phyloP scores from a whole-genome alignment of 148 eudicot genomes.

The Camellia sinensis region DNA sequence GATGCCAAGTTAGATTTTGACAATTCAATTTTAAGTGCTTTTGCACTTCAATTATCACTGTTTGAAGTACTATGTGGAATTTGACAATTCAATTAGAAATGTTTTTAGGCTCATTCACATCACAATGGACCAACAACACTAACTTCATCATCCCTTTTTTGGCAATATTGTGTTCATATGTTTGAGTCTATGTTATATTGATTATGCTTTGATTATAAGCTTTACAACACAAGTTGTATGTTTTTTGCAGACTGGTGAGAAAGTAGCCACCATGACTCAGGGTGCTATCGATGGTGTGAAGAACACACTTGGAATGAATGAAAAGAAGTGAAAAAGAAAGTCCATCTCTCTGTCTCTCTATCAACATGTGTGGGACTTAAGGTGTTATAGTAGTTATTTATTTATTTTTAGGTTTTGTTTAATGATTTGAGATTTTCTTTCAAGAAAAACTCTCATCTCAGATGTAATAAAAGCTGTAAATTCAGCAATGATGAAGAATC shows the following conservation, averaged over 20 bases:
- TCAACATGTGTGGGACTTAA: neutral
- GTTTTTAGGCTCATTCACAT: too few species aligned
- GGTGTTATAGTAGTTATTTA: neutral
- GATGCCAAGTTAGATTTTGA: too few species aligned
- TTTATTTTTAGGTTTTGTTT: neutral
- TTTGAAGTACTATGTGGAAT: too few species aligned
- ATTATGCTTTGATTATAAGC: neutral
- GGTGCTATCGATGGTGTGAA: conserved; percentile 54
- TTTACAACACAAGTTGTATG: neutral
- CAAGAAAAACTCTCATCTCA: too few species aligned
- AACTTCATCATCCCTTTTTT: too few species aligned
- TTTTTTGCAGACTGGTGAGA: conserved; percentile 39
- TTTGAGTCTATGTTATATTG: neutral
- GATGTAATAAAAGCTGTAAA: too few species aligned
- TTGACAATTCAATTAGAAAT: too few species aligned
- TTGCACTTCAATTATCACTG: too few species aligned
- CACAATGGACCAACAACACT: too few species aligned
- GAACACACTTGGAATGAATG: conserved; percentile 46
- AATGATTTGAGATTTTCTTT: too few species aligned
- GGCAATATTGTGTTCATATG: neutral
- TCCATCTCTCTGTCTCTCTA: neutral
- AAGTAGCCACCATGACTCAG: conserved; percentile 37
- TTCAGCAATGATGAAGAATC: too few species aligned
- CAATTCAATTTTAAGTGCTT: too few species aligned
- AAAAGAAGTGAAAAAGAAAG: conserved; percentile 18